A percentile compares a stretch with the other conserved stretches of the same genome.
Evolutionary conservation across 345 rosid species (phyloP).

Genomic region (Camelina hispida): DNA sequence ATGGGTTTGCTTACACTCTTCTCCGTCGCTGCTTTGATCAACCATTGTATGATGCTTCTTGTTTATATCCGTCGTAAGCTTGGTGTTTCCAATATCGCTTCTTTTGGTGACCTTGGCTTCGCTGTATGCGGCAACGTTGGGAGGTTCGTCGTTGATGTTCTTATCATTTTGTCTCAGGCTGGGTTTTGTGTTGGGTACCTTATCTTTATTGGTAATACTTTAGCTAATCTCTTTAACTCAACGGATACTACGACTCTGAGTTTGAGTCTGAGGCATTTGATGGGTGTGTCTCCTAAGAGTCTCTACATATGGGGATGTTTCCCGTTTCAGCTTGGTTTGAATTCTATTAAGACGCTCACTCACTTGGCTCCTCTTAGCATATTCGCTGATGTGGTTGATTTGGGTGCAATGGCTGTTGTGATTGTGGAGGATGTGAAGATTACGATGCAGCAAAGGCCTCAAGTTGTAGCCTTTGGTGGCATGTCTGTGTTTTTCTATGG

Average conservation of each 20-base stretch:
- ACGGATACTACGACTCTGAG: neutral
- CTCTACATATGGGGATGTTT: constrained; percentile 72
- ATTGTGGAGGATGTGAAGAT: constrained; percentile 60
- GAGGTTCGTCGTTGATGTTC: constrained; percentile 62
- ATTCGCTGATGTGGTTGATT: constrained; percentile 83
- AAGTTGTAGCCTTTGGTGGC: constrained; percentile 64
- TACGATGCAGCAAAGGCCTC: constrained; percentile 48
- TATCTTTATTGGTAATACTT: constrained; percentile 65
- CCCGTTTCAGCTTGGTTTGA: constrained; percentile 82
- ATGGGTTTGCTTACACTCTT: constrained; percentile 64
- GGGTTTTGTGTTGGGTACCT: constrained; percentile 89
- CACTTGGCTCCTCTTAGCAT: constrained; percentile 87
- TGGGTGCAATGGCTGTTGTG: constrained; percentile 76
- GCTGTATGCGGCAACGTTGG: constrained; percentile 72
- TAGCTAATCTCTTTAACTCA: constrained; percentile 50
- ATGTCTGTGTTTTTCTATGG: constrained; percentile 70
- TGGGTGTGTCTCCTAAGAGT: constrained; percentile 56
- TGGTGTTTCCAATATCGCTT: constrained; percentile 51
- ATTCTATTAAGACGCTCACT: constrained; percentile 70
- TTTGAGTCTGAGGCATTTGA: constrained; percentile 28
- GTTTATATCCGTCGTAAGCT: constrained; percentile 75
- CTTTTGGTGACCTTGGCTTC: constrained; percentile 87
- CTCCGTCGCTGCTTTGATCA: constrained; percentile 59
- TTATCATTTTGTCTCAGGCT: constrained; percentile 70
- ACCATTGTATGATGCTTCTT: constrained; percentile 80